phyloP scores from a whole-genome alignment of 495 filamentous ascomycete species.

The Lasiosphaeris hirsuta region DNA sequence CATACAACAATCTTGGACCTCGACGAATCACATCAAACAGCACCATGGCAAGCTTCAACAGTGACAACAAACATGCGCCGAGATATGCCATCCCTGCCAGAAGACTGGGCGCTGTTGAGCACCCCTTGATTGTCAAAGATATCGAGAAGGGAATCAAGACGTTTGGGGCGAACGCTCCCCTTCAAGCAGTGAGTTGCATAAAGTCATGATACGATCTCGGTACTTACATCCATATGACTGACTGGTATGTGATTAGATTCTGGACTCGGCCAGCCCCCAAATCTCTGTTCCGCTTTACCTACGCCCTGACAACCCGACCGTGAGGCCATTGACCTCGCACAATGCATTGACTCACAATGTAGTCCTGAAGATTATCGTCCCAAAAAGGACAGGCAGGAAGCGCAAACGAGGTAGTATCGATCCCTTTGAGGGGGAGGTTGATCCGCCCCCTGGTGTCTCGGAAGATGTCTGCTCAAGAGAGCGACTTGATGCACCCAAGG shows the following conservation, averaged over 20 bases:
- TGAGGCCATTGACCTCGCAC: slow-evolving; percentile 68
- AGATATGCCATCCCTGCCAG: slow-evolving; percentile 55
- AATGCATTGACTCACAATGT: slow-evolving; percentile 72
- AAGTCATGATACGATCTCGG: slow-evolving; percentile 1
- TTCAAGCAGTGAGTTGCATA: slow-evolving; percentile 56
- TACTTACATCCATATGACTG: not conserved
- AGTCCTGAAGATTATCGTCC: slow-evolving; percentile 80
- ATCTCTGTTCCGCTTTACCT: slow-evolving; percentile 61
- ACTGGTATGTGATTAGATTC: slow-evolving; percentile 26
- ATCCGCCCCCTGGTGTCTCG: slow-evolving; percentile 17
- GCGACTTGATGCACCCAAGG: slow-evolving; percentile 38
- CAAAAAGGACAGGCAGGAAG: slow-evolving; percentile 80
- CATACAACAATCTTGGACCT: not conserved
- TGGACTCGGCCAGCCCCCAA: slow-evolving; percentile 35
- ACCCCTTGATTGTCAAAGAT: slow-evolving; percentile 80
- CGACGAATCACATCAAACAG: not conserved
- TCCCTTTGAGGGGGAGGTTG: slow-evolving; percentile 50
- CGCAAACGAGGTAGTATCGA: slow-evolving; percentile 69
- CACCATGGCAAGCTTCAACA: slow-evolving; percentile 11
- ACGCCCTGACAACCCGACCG: slow-evolving; percentile 71
- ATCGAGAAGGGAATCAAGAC: slow-evolving; percentile 78
- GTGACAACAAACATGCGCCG: slow-evolving; percentile 31
- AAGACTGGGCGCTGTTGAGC: slow-evolving; percentile 74
- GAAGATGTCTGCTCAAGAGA: slow-evolving; percentile 34
- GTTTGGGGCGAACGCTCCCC: slow-evolving; percentile 62